Base-by-base conservation (phyloP, 768 basidiomycete species). In the Exsudoporus frostii region DNA sequence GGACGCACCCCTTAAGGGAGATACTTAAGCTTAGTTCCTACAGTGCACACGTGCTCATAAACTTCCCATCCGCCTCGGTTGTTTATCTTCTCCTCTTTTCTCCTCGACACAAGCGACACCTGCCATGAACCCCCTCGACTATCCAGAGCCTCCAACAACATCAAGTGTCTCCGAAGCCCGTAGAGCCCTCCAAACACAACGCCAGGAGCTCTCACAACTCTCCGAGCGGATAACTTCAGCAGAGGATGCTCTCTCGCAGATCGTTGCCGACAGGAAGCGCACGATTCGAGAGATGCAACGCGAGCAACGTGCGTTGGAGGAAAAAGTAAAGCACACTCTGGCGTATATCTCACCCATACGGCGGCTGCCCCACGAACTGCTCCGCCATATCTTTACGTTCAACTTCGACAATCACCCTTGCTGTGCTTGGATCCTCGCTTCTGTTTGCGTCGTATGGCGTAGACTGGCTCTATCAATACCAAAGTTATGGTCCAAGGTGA, bases 341-440 rank as follows among this genome's bases (percentile, higher is more conserved):
- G 85, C 85, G 1, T 90, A 88, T 63, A 75, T 90, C 51, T 80
- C 88, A 11, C 88, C 88, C 30, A 84, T 91, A 56, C 75, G 85
- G 27, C 74, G 85, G 38, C 74, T 92, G 24, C 89, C 89, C 1
- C 71, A 78, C 34, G 90, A 92, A 59, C 72, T 92, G n/a, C 75
- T 90, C 45, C 76, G 85, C 49, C 79, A 84, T 53, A 82, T 92
- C 60, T 92, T 92, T 63, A 64, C 81, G 55, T 79, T 81, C 70
- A 79, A 78, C 59, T 90, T 88, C 57, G 82, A 86, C 50, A 80
- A 81, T 50, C 76, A 86, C 65, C 80, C 85, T n/a, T 85, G 84
- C 62, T 83, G 80, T 62, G 85, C 86, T 7, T 91, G 89, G 89
- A 79, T 84, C 22, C 77, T 90, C 38, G 77, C 86, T 4, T 79